A percentile compares a stretch with the other conserved stretches of the same genome.
phyloP scores from a whole-genome alignment of 2,329 filamentous ascomycete species.

The Berkeleyomyces rouxiae region DNA sequence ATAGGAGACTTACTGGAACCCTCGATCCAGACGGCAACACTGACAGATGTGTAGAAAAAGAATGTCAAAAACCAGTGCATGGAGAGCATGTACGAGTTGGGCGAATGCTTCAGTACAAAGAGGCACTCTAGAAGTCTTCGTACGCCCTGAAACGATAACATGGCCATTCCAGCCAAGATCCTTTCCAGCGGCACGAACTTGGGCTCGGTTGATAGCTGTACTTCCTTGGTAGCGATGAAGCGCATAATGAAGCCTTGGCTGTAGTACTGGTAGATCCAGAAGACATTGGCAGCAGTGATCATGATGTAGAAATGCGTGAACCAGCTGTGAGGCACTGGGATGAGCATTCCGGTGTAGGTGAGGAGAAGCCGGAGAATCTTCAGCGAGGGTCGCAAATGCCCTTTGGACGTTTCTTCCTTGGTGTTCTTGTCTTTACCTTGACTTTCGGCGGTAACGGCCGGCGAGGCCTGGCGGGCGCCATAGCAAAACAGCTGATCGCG shows the following conservation, averaged over 20 bases:
- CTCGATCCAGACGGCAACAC: slow-evolving; percentile 71
- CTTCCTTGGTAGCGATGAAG: slow-evolving; percentile 27
- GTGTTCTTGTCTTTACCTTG: neutral
- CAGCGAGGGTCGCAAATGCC: neutral
- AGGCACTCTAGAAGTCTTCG: slow-evolving; percentile 65
- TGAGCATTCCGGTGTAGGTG: slow-evolving; percentile 19
- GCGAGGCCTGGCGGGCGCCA: slow-evolving; percentile 36
- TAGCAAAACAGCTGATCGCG: slow-evolving; percentile 25
- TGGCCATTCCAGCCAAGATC: slow-evolving; percentile 47
- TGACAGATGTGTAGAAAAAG: slow-evolving; percentile 57
- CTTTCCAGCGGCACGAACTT: slow-evolving; percentile 41
- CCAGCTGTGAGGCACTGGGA: slow-evolving; percentile 69
- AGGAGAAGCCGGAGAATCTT: slow-evolving; percentile 4
- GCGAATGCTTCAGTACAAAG: slow-evolving; percentile 44
- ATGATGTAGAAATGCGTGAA: slow-evolving; percentile 76
- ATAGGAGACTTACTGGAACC: slow-evolving; percentile 42
- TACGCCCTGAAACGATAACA: slow-evolving; percentile 60
- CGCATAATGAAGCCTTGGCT: slow-evolving; percentile 36
- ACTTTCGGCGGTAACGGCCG: slow-evolving; percentile 18
- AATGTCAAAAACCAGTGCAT: slow-evolving; percentile 69
- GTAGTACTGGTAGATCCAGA: slow-evolving; percentile 55
- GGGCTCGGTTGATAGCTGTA: slow-evolving; percentile 10
- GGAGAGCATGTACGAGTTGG: slow-evolving; percentile 64
- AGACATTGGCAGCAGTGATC: slow-evolving; percentile 50
- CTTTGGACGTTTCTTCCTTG: neutral